Base-by-base conservation (phyloP, 768 basidiomycete genomes). In the Lentinula sp. region DNA sequence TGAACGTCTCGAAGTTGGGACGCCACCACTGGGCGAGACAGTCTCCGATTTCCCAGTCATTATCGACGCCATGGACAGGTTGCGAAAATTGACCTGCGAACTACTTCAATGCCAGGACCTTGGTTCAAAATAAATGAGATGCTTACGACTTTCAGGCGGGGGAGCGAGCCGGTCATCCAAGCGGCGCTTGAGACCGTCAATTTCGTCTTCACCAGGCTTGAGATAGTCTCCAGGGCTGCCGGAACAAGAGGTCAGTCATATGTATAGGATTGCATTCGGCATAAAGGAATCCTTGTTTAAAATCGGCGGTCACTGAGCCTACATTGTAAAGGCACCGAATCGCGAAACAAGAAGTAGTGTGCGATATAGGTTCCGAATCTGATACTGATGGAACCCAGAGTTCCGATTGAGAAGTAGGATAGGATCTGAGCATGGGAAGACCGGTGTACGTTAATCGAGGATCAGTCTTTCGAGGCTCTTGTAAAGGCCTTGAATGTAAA, bases 1-100 rank as follows among this genome's bases (percentile, higher is more conserved):
- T 95, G 75, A 98, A 98, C 0, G 94, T 95, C 77, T 99, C 97
- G 66, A 97, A 99, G 70, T 97, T 97, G 0, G 96, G 96, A 53
- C 97, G 77, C 91, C 92, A 99, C 95, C 96, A 99, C 71, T 95
- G 94, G 0, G 93, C 93, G n/a, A 98, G 79, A 66, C 93, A 95
- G 66, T 98, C 95, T 1, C 91, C 91, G 42, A 98, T 93, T 73
- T 95, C 91, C 97, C 97, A 99, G 46, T 95, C 93, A 57, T 91
- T 91, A 67, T 88, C 88, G 18, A 88, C 83, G 0, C 87, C 90
- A 62, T 92, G 88, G 0, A 84, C 81, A 35, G 83, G 79, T 73
- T 90, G 61, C 8, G 45, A 86, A 70, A 90, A 91, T 60, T 92
- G 90, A n/a, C 59, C 59, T 59, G 37, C 76, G 74, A 36, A 28